These are phyloP conservation scores for Radiomyces spectabilis DNA, from an alignment of 192 early-diverging fungal genomes.

Conservation along the genomic window DNA sequence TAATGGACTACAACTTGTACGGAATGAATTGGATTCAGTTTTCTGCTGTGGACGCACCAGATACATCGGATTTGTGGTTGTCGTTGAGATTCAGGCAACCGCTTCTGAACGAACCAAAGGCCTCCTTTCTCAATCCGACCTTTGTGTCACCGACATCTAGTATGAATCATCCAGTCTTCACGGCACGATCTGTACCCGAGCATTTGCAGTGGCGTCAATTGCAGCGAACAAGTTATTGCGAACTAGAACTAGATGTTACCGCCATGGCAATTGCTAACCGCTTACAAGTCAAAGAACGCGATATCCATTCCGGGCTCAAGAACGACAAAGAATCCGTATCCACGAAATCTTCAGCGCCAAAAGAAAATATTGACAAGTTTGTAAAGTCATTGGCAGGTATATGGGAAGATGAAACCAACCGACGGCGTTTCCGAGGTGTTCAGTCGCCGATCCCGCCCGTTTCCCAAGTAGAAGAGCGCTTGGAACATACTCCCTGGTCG, in stretches of 20 bases:
- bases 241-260: constrained; percentile 69
- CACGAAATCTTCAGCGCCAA: background rate
- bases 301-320: constrained; percentile 37
- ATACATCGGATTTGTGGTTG: too few relatives aligned
- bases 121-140: constrained; percentile 22
- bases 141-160: too few relatives aligned
- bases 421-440: constrained; percentile 19
- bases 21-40: constrained; percentile 79
- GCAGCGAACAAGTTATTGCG: constrained; percentile 52
- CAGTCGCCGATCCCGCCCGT: background rate
- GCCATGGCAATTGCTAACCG: constrained; percentile 62
- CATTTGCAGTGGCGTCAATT: constrained; percentile 14
- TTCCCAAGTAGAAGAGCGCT: constrained; percentile 1
- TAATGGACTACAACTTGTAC: constrained; percentile 80
- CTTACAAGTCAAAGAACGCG: constrained; percentile 33
- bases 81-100: too few relatives aligned
- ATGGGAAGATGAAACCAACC: constrained; percentile 56
- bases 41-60: too few relatives aligned
- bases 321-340: constrained; percentile 22
- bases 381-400: constrained; percentile 53
- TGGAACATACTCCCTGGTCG: constrained; percentile 5
- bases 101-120: too few relatives aligned
- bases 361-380: constrained; percentile 28
- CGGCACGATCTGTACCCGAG: constrained; percentile 3
- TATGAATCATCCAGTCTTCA: constrained; percentile 9